These are phyloP conservation scores for Candida pseudofarinosa DNA, from an alignment of 805 yeast species.

Conservation along the genomic window DNA sequence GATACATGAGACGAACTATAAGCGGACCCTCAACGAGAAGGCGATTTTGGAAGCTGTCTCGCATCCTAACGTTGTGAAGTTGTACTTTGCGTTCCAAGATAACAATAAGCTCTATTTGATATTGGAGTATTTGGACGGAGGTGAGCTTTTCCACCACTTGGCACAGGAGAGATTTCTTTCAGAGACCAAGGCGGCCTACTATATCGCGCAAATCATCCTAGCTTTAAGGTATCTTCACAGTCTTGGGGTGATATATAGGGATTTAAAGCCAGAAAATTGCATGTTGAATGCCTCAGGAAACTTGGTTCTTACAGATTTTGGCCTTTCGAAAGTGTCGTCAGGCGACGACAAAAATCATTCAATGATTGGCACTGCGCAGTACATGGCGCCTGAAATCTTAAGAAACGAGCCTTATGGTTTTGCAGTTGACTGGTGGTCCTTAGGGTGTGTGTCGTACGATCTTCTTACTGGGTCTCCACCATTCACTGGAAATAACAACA, in stretches of 20 bases:
- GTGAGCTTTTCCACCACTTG: conserved; percentile 43
- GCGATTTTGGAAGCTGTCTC: conserved; percentile 37
- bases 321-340: conserved; percentile 35
- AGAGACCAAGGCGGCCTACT: conserved; percentile 37
- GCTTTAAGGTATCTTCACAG: conserved; percentile 39
- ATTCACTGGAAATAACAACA: conserved; percentile 39
- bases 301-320: conserved; percentile 43
- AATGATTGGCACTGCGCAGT: conserved; percentile 44
- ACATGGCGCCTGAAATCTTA: conserved; percentile 47
- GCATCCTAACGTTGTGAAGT: conserved; percentile 42
- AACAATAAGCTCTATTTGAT: conserved; percentile 39
- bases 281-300: conserved; percentile 39
- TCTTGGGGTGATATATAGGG: conserved; percentile 39
- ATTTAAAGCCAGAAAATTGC: conserved; percentile 44
- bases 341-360: conserved; percentile 21
- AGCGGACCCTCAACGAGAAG: conserved; percentile 39
- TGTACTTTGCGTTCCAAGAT: conserved; percentile 44
- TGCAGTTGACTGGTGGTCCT: conserved; percentile 46
- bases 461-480: conserved; percentile 44
- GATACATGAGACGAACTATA: conserved; percentile 28
- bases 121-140: conserved; percentile 43
- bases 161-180: conserved; percentile 21
- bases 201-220: conserved; percentile 39
- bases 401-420: conserved; percentile 38
- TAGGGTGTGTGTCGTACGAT: conserved; percentile 43